Percentiles rank a stretch among this genome's conserved stretches.
These are phyloP conservation scores for Scenedesmus sp. DNA, from an alignment of 163 green algal genomes.

Conservation along the genomic window DNA sequence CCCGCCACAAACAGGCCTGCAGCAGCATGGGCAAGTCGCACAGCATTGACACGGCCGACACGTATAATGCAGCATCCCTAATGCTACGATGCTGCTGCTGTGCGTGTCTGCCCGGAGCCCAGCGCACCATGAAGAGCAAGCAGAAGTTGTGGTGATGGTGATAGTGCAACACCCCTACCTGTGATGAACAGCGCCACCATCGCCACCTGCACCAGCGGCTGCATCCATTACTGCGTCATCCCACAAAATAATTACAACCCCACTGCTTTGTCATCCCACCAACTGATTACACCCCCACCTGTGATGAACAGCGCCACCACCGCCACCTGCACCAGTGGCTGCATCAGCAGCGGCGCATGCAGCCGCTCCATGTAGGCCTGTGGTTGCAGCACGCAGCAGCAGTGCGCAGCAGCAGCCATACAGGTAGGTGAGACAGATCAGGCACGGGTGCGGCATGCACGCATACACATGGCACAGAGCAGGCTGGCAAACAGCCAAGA, in stretches of 20 bases:
- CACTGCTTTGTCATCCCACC: too few relatives aligned
- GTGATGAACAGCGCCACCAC: slow-evolving; percentile 76
- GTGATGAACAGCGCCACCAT: slow-evolving; percentile 75
- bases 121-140: background rate
- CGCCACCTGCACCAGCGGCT: slow-evolving; percentile 60
- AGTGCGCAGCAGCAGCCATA: too few relatives aligned
- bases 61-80: too few relatives aligned
- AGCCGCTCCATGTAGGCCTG: slow-evolving; percentile 77
- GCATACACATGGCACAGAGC: background rate
- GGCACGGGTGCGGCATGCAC: too few relatives aligned
- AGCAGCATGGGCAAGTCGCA: background rate
- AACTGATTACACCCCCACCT: slow-evolving; percentile 46
- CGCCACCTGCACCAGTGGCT: slow-evolving; percentile 61
- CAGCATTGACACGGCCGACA: too few relatives aligned
- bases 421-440: too few relatives aligned
- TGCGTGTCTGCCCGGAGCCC: too few relatives aligned
- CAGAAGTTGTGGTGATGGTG: background rate
- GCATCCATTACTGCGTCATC: background rate
- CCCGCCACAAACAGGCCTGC: slow-evolving; percentile 56
- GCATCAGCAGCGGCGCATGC: slow-evolving; percentile 77
- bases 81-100: too few relatives aligned
- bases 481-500: background rate
- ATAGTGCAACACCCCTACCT: slow-evolving; percentile 46
- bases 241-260: too few relatives aligned
- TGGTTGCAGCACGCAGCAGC: slow-evolving; percentile 11